phyloP scores from a whole-genome alignment of 2,329 filamentous ascomycete species.

The Amesomyces nigricolor region DNA sequence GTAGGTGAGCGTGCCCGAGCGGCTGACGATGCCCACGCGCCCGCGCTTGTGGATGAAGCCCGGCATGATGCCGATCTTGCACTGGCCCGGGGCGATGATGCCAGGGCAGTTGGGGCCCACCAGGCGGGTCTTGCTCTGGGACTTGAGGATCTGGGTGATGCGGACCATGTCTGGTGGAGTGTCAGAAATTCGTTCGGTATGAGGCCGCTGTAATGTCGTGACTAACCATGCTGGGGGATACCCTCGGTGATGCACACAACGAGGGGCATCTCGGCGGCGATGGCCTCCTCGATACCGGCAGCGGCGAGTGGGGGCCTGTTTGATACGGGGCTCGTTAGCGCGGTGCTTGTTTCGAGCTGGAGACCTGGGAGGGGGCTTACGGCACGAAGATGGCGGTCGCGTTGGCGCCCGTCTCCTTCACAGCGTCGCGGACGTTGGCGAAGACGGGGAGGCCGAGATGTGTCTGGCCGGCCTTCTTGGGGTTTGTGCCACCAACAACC shows the following conservation, averaged over 20 bases:
- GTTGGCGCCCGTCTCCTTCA: conserved; percentile 83
- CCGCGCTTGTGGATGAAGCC: conserved; percentile 99
- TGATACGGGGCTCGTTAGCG: conserved; percentile 21
- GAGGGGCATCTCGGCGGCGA: conserved; percentile 86
- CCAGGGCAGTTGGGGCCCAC: conserved; percentile 98
- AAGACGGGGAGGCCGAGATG: conserved; percentile 94
- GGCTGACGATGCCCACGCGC: conserved; percentile 96
- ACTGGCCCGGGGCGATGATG: conserved; percentile 91
- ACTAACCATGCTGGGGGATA: conserved; percentile 89
- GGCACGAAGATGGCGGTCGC: conserved; percentile 96
- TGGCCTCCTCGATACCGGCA: conserved; percentile 92
- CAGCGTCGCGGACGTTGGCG: conserved; percentile 77
- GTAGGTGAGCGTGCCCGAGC: conserved; percentile 97
- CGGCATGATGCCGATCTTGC: conserved; percentile 99
- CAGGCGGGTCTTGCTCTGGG: conserved; percentile 92
- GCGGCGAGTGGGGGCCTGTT: conserved; percentile 81
- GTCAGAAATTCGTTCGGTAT: conserved; percentile 15
- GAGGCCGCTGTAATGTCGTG: conserved; percentile 12
- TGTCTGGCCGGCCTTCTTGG: conserved; percentile 90
- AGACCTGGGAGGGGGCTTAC: conserved; percentile 46
- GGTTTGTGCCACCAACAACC: conserved; percentile 96
- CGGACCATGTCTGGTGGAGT: conserved; percentile 80
- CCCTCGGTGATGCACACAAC: conserved; percentile 98
- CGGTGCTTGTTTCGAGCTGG: conserved; percentile 1
- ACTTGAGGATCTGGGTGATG: conserved; percentile 96